A percentile compares a stretch with the other conserved stretches of the same genome.
phyloP scores from a whole-genome alignment of 1,139 yeast genomes.

The Geotrichum histeridarum region DNA sequence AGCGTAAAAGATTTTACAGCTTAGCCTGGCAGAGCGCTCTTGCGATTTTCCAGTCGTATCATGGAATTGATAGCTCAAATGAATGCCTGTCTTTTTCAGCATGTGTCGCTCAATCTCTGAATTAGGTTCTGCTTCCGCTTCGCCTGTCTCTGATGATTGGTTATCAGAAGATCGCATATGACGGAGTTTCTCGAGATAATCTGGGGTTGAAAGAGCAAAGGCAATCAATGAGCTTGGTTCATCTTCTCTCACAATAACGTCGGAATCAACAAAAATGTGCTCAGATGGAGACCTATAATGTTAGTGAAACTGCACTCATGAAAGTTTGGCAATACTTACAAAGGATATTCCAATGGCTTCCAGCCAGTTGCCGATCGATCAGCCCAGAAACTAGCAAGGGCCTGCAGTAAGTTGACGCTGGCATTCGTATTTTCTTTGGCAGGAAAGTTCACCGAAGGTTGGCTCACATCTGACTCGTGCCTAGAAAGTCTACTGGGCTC shows the following conservation, averaged over 20 bases:
- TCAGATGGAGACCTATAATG: conserved; percentile 45
- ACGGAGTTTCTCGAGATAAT: conserved; percentile 64
- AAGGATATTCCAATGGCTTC: conserved; percentile 87
- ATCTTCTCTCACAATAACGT: conserved; percentile 90
- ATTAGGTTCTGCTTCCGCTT: conserved; percentile 16
- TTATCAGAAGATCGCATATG: conserved; percentile 35
- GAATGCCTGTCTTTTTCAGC: conserved; percentile 81
- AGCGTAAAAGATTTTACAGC: conserved; percentile 91
- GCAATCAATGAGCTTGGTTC: conserved; percentile 95
- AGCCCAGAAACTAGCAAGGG: conserved; percentile 92
- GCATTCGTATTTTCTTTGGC: conserved; percentile 47
- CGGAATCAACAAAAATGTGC: conserved; percentile 90
- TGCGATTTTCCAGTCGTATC: conserved; percentile 70
- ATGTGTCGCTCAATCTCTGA: conserved; percentile 55
- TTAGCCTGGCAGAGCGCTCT: conserved; percentile 74
- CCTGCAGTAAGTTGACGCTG: conserved; percentile 69
- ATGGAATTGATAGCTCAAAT: conserved; percentile 65
- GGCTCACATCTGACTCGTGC: conserved; percentile 14
- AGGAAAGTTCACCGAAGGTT: conserved; percentile 13
- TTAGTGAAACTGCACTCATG: not conserved
- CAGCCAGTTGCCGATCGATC: conserved; percentile 93
- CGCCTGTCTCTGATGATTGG: conserved; percentile 21
- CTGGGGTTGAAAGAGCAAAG: conserved; percentile 79
- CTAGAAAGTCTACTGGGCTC: not conserved
- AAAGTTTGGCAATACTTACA: conserved; percentile 29